Percentiles rank a stretch among this genome's conserved stretches.
Conservation (phyloP, 2,329 filamentous ascomycete species). For the Hortaea sp. region DNA sequence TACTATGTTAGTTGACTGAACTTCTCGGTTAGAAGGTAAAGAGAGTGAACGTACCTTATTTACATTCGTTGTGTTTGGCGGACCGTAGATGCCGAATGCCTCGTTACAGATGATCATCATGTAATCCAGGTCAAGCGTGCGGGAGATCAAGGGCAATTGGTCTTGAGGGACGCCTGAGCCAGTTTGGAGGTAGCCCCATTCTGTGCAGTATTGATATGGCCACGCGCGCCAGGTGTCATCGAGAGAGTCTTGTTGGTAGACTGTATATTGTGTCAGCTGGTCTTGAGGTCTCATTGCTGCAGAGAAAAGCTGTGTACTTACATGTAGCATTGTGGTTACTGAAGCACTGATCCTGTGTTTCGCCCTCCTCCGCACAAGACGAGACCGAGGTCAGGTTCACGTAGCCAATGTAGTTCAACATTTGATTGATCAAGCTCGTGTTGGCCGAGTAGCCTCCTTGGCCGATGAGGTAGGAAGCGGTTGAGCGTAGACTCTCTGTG, state of each 20-base stretch:
- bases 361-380: constrained; percentile 25
- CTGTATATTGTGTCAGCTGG: neutral
- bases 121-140: constrained; percentile 56
- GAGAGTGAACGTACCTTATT: constrained; percentile 43
- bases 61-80: constrained; percentile 54
- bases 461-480: constrained; percentile 35
- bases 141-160: constrained; percentile 61
- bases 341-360: constrained; percentile 44
- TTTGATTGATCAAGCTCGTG: constrained; percentile 37
- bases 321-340: constrained; percentile 35
- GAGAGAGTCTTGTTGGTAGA: constrained; percentile 36
- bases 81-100: constrained; percentile 58
- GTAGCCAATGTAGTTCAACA: constrained; percentile 50
- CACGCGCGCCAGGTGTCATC: constrained; percentile 41
- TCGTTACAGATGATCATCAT: constrained; percentile 51
- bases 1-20: no score
- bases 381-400: constrained; percentile 36
- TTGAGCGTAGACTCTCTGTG: constrained; percentile 27
- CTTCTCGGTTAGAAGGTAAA: no score
- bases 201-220: constrained; percentile 48
- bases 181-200: constrained; percentile 72
- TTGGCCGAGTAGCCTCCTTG: constrained; percentile 37
- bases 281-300: no score
- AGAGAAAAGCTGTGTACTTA: neutral
- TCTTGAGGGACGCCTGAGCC: constrained; percentile 57